Conservation (phyloP, 495 filamentous ascomycete species). For the Talaromyces thailandensis region DNA sequence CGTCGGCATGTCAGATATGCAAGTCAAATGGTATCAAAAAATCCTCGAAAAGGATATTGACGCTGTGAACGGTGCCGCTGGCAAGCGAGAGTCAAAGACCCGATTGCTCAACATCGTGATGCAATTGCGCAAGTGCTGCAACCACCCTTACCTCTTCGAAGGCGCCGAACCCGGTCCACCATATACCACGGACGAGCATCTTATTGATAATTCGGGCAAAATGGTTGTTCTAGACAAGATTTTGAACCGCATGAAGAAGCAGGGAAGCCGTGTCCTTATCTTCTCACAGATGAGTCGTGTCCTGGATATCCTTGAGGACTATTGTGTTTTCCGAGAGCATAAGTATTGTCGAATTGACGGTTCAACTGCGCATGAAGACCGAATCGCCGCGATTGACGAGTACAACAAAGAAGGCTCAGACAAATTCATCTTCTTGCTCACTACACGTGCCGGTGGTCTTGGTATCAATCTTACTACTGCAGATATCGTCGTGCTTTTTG, state of each 20-base stretch:
- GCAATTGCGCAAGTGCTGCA: constrained; percentile 98
- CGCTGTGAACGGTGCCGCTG: constrained; percentile 93
- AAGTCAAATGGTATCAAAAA: constrained; percentile 98
- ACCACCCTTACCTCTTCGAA: constrained; percentile 97
- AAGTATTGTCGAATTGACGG: constrained; percentile 98
- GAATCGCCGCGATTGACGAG: constrained; percentile 94
- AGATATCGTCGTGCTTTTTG: constrained; percentile 96
- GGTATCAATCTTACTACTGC: constrained; percentile 96
- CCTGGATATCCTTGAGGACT: constrained; percentile 95
- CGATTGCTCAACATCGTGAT: constrained; percentile 99
- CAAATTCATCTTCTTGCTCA: constrained; percentile 97
- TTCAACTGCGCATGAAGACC: constrained; percentile 93
- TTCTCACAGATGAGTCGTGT: constrained; percentile 99
- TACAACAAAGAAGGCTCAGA: constrained; percentile 95
- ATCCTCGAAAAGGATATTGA: constrained; percentile 99
- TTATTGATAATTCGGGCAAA: constrained; percentile 89
- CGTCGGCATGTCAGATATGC: constrained; percentile 98
- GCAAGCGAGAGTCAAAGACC: constrained; percentile 97
- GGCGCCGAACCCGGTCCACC: constrained; percentile 96
- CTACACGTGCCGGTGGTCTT: constrained; percentile 91
- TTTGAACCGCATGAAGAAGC: constrained; percentile 67
- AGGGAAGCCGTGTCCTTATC: constrained; percentile 89
- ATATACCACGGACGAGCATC: constrained; percentile 96
- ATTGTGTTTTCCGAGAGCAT: constrained; percentile 89
- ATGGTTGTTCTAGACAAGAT: constrained; percentile 97